phyloP scores from a whole-genome alignment of 805 yeast genomes.

The Candida chilensis region DNA sequence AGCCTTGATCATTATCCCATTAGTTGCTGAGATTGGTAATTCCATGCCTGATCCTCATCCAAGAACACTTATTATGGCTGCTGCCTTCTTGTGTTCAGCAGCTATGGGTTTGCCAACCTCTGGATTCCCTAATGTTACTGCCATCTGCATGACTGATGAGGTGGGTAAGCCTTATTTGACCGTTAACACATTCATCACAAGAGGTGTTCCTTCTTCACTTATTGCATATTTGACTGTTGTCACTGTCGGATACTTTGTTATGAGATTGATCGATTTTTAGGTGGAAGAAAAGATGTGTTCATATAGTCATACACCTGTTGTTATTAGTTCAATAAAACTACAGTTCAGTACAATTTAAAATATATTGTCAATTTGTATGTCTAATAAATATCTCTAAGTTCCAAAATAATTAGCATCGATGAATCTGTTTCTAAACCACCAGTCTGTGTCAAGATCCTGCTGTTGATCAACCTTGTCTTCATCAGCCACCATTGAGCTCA shows the following conservation, averaged over 20 bases:
- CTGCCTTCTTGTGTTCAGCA: slow-evolving; percentile 70
- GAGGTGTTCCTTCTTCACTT: slow-evolving; percentile 86
- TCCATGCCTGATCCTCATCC: slow-evolving; percentile 76
- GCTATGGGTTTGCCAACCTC: slow-evolving; percentile 98
- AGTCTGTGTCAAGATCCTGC: slow-evolving; percentile 36
- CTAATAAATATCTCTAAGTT: no score
- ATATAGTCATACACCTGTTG: no score
- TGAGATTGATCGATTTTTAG: slow-evolving; percentile 49
- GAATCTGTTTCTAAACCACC: slow-evolving; percentile 60
- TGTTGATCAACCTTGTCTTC: slow-evolving; percentile 14
- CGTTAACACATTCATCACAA: slow-evolving; percentile 75
- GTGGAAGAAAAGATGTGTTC: no score
- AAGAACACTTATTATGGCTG: slow-evolving; percentile 59
- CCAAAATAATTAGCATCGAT: slow-evolving; percentile 78
- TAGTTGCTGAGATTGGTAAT: slow-evolving; percentile 85
- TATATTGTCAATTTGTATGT: no score
- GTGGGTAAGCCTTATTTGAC: slow-evolving; percentile 85
- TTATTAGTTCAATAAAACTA: no score
- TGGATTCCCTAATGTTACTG: slow-evolving; percentile 97
- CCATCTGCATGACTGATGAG: slow-evolving; percentile 89
- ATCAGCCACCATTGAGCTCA: slow-evolving; percentile 30
- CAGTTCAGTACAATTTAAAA: no score
- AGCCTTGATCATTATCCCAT: slow-evolving; percentile 84
- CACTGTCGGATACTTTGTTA: slow-evolving; percentile 70
- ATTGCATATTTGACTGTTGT: slow-evolving; percentile 66